Evolutionary conservation across 768 basidiomycete species (phyloP).

Genomic region (Gelatoporia subvermispora): DNA sequence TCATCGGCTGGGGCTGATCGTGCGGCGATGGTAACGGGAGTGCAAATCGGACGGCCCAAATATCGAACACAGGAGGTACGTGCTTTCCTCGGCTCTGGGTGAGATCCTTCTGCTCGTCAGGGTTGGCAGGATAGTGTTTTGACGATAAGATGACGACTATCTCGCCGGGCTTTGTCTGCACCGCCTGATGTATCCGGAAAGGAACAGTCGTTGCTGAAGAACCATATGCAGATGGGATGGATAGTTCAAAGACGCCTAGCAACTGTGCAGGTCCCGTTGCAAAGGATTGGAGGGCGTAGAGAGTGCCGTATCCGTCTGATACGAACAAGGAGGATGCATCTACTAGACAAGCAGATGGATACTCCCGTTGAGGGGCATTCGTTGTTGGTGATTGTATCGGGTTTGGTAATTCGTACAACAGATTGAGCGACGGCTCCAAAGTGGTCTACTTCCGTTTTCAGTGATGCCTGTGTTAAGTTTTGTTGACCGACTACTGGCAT

Average conservation of each 20-base stretch:
- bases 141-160: conserved; percentile 57
- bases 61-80: conserved; percentile 47
- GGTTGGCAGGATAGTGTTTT: conserved; percentile 29
- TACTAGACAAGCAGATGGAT: conserved; percentile 66
- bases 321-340: conserved; percentile 45
- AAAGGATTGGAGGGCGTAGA: conserved; percentile 54
- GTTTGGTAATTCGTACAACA: conserved; percentile 57
- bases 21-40: conserved; percentile 34
- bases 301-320: conserved; percentile 64
- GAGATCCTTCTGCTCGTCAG: not conserved
- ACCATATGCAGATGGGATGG: conserved; percentile 12
- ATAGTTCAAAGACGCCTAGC: conserved; percentile 49
- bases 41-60: conserved; percentile 56
- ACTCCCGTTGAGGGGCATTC: conserved; percentile 52
- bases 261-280: conserved; percentile 35
- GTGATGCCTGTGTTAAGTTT: not conserved
- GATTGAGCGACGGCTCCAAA: conserved; percentile 45
- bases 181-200: conserved; percentile 43
- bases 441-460: conserved; percentile 40
- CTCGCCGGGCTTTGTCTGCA: conserved; percentile 29
- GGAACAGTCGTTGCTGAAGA: conserved; percentile 29
- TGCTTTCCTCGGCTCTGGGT: conserved; percentile 20
- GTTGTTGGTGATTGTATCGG: conserved; percentile 40
- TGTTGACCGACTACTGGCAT: not conserved
- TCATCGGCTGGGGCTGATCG: conserved; percentile 34